Evolutionary conservation across 1,139 yeast genomes (phyloP).

Genomic region (Protomyces inundatus): DNA sequence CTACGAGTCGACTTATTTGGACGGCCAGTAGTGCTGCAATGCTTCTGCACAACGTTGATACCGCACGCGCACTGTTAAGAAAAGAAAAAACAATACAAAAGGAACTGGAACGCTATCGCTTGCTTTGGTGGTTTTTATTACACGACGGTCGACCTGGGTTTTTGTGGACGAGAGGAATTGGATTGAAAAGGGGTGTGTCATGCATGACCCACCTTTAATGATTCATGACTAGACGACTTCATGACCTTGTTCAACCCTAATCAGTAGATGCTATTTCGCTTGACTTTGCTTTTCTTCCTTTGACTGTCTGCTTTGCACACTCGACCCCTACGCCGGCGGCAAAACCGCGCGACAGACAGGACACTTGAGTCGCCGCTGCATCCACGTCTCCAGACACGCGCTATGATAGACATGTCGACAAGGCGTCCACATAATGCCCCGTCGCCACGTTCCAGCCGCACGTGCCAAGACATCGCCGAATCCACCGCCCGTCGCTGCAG

Average conservation of each 20-base stretch:
- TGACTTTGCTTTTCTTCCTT: no score
- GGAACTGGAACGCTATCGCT: no score
- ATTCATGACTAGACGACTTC: no score
- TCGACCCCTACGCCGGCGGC: conserved; percentile 50
- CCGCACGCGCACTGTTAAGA: background rate
- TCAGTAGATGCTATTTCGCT: no score
- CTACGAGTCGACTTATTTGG: background rate
- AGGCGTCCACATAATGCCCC: conserved; percentile 81
- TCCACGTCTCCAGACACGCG: conserved; percentile 84
- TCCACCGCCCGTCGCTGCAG: conserved; percentile 38
- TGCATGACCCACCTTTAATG: no score
- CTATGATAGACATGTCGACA: conserved; percentile 87
- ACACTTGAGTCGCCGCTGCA: conserved; percentile 86
- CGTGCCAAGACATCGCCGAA: background rate
- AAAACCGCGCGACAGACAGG: conserved; percentile 84
- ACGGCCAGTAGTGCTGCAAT: background rate
- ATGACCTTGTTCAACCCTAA: no score
- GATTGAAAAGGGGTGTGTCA: no score
- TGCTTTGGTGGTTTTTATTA: no score
- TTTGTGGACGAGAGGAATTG: no score
- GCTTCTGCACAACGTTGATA: background rate
- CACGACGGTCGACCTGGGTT: no score
- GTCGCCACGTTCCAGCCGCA: background rate
- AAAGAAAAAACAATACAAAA: background rate
- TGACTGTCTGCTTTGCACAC: no score